These are phyloP conservation scores for Geosmithia putterillii DNA, from an alignment of 2,329 filamentous ascomycete species.

Conservation along the genomic window DNA sequence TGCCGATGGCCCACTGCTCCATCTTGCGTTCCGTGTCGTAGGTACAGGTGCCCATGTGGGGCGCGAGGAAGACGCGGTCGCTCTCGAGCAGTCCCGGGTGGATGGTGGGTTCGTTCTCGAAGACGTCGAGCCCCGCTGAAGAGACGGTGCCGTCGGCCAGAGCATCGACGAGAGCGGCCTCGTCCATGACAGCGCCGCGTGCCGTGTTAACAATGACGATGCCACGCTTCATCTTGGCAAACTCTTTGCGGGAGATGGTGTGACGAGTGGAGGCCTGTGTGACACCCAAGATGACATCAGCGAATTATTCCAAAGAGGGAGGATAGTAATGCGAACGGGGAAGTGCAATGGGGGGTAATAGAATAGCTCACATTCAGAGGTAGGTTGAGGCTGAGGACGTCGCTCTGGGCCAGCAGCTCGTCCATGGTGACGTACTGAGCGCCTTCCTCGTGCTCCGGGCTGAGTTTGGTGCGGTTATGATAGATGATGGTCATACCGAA, in stretches of 20 bases:
- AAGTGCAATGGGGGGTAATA: not conserved
- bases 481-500: conserved; percentile 71
- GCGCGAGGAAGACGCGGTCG: conserved; percentile 60
- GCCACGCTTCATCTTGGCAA: conserved; percentile 65
- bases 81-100: conserved; percentile 62
- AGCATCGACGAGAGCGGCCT: conserved; percentile 64
- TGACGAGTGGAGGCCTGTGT: conserved; percentile 51
- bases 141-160: conserved; percentile 58
- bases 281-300: not conserved
- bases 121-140: conserved; percentile 68
- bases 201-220: conserved; percentile 75
- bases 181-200: conserved; percentile 71
- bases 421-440: conserved; percentile 64
- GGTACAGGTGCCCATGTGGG: conserved; percentile 81
- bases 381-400: conserved; percentile 70
- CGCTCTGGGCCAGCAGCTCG: conserved; percentile 54
- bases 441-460: conserved; percentile 39
- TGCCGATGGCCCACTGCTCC: conserved; percentile 66
- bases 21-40: conserved; percentile 52
- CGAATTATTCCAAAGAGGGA: not conserved
- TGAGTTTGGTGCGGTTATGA: conserved; percentile 55
- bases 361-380: conserved; percentile 58
- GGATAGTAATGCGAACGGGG: not conserved
- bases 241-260: conserved; percentile 59
- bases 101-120: conserved; percentile 66